These are phyloP conservation scores for Heliamphora exappendiculata DNA, from an alignment of 148 eudicot genomes.

Conservation along the genomic window DNA sequence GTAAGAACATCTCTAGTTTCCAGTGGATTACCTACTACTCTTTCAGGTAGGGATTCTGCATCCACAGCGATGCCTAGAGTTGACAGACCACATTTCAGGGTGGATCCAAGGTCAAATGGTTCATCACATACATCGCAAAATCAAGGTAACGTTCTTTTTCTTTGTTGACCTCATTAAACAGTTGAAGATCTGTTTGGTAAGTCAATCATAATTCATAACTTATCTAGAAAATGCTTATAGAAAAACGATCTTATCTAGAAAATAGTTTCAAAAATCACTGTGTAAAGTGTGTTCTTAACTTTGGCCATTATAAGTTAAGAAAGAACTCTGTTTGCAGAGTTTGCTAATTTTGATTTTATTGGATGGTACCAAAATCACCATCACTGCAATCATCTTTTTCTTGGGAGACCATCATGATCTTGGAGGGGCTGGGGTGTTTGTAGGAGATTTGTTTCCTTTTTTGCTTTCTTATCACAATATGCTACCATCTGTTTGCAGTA, in stretches of 20 bases:
- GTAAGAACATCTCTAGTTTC: slow-evolving; percentile 34
- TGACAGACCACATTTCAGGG: slow-evolving; percentile 45
- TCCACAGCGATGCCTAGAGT: slow-evolving; percentile 34
- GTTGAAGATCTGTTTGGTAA: slow-evolving; percentile 6
- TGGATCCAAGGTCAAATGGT: slow-evolving; percentile 56
- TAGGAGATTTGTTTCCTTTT: slow-evolving; percentile 2
- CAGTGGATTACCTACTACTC: slow-evolving; percentile 36
- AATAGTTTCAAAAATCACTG: background rate
- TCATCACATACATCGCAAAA: slow-evolving; percentile 37
- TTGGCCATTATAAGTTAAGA: background rate
- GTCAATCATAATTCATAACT: background rate
- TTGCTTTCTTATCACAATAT: background rate
- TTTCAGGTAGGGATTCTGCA: slow-evolving; percentile 37
- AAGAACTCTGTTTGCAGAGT: background rate
- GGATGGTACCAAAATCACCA: background rate
- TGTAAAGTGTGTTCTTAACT: background rate
- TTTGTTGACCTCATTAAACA: background rate
- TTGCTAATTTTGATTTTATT: background rate
- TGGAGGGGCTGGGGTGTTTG: background rate
- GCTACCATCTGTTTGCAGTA: slow-evolving; percentile 22
- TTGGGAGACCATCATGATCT: background rate
- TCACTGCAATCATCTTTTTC: background rate
- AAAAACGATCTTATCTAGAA: background rate
- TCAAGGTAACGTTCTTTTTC: slow-evolving; percentile 43
- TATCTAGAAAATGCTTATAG: background rate